These are phyloP conservation scores for Niveomyces coronatus DNA, from an alignment of 2,329 filamentous ascomycete species.

Conservation along the genomic window DNA sequence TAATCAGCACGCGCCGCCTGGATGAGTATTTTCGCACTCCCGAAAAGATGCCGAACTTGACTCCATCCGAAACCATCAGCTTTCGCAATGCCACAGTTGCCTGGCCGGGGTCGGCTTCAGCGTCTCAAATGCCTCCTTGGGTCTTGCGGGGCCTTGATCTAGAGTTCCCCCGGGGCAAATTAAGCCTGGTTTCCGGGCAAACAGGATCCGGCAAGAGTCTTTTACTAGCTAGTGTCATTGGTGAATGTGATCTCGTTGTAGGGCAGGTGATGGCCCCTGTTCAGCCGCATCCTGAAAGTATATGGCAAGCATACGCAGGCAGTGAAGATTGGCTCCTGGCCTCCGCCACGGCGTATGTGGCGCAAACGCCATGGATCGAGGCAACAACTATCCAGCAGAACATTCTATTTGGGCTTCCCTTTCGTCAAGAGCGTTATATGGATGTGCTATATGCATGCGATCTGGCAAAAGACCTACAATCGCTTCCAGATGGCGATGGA, in stretches of 20 bases:
- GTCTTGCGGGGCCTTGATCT: neutral
- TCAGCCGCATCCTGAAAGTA: neutral
- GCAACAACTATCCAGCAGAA: neutral
- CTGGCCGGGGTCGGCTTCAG: neutral
- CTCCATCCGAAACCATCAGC: neutral
- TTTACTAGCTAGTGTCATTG: neutral
- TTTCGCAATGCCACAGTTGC: neutral
- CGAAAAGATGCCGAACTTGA: neutral
- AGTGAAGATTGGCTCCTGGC: neutral
- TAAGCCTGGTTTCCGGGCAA: neutral
- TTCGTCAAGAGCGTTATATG: neutral
- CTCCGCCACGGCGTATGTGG: neutral
- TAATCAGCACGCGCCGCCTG: neutral
- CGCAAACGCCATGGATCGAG: neutral
- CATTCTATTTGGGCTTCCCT: neutral
- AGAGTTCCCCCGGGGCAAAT: neutral
- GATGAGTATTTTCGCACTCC: neutral
- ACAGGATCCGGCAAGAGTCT: neutral
- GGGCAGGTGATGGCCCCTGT: neutral
- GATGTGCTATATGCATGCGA: neutral
- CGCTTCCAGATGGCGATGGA: neutral
- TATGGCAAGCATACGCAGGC: neutral
- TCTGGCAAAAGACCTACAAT: neutral
- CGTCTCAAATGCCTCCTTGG: neutral
- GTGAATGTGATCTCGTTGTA: neutral